phyloP scores from a whole-genome alignment of 768 basidiomycete species.

The Tylopilus subfusipes region DNA sequence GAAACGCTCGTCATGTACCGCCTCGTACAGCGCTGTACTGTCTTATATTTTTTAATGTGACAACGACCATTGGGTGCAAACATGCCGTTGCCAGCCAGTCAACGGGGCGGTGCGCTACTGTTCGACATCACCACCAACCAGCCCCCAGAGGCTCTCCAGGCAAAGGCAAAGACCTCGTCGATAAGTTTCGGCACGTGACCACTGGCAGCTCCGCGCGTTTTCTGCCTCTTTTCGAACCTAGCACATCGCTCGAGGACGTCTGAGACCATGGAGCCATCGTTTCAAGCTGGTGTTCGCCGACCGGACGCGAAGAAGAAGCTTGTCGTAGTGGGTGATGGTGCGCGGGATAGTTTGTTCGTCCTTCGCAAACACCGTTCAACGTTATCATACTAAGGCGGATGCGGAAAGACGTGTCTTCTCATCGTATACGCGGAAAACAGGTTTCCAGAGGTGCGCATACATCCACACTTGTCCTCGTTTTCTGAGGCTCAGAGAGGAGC shows the following conservation, averaged over 20 bases:
- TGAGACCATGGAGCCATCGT: conserved; percentile 28
- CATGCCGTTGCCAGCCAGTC: not conserved
- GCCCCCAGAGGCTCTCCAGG: not conserved
- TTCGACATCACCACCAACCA: not conserved
- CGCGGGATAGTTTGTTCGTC: conserved; percentile 34
- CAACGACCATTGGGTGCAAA: not conserved
- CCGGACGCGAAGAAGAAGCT: conserved; percentile 86
- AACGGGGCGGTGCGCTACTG: too few relatives aligned
- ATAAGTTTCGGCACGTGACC: conserved; percentile 14
- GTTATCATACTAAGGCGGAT: conserved; percentile 55
- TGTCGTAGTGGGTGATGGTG: conserved; percentile 86
- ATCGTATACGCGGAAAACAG: conserved; percentile 97
- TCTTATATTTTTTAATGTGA: too few relatives aligned
- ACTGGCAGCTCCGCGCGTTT: not conserved
- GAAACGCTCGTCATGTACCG: conserved; percentile 19
- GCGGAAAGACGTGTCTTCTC: conserved; percentile 92
- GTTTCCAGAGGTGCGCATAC: conserved; percentile 79
- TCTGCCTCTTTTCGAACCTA: not conserved
- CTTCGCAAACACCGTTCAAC: conserved; percentile 25
- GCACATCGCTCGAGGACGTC: not conserved
- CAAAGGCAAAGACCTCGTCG: too few relatives aligned
- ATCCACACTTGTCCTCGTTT: not conserved
- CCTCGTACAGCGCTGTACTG: not conserved
- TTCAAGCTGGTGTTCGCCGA: conserved; percentile 38
- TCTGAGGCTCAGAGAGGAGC: conserved; percentile 19